These are phyloP conservation scores for Lactarius pseudohatsudake DNA, from an alignment of 768 basidiomycete genomes.

Conservation along the genomic window DNA sequence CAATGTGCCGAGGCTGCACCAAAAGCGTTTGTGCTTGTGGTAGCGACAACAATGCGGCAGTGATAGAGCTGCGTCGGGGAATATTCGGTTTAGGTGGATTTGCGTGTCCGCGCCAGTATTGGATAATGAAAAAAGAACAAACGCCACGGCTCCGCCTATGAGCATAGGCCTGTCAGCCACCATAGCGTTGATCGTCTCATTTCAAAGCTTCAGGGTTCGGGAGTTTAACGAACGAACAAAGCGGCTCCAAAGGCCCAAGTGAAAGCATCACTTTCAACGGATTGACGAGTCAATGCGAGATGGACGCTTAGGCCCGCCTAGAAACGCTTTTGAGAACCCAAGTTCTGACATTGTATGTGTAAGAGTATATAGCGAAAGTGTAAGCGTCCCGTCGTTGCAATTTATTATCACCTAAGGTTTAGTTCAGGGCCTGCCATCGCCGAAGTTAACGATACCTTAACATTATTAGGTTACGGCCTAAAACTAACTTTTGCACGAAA, in stretches of 20 bases:
- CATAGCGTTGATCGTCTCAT: background rate
- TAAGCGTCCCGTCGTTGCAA: background rate
- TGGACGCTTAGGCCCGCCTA: background rate
- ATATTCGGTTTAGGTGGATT: background rate
- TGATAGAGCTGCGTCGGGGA: background rate
- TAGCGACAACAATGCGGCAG: background rate
- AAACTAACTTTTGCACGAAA: background rate
- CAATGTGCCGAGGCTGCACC: background rate
- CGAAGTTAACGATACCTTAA: background rate
- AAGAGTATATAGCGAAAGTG: background rate
- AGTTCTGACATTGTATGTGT: background rate
- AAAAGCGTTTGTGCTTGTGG: slow-evolving; percentile 8
- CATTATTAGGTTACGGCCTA: background rate
- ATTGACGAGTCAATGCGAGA: background rate
- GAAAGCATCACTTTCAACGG: background rate
- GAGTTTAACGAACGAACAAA: background rate
- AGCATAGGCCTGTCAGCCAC: background rate
- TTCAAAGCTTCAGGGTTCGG: background rate
- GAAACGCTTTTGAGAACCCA: background rate
- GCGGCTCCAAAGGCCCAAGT: background rate
- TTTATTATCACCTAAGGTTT: background rate
- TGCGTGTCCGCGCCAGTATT: background rate
- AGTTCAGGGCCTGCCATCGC: background rate
- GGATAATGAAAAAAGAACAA: background rate
- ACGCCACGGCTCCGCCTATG: background rate